phyloP scores from a whole-genome alignment of 2,329 filamentous ascomycete species.

The Alternaria sp. region DNA sequence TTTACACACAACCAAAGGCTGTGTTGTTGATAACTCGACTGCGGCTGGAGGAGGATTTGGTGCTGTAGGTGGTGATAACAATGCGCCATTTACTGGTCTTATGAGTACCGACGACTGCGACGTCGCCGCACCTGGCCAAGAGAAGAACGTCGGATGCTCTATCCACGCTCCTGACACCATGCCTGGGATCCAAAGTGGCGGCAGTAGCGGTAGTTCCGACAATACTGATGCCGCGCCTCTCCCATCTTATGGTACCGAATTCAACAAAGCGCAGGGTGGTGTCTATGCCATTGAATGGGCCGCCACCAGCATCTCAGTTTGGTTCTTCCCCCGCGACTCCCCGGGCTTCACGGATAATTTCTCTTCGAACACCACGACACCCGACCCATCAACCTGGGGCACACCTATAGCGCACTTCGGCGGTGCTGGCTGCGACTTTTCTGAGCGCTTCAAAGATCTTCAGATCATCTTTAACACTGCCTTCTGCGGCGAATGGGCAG shows the following conservation, averaged over 20 bases:
- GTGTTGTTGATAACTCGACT: slow-evolving; percentile 27
- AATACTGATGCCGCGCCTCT: slow-evolving; percentile 10
- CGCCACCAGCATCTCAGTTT: slow-evolving; percentile 47
- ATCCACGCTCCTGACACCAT: slow-evolving; percentile 11
- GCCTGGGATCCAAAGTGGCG: neutral
- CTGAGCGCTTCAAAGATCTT: slow-evolving; percentile 34
- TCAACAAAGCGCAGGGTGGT: slow-evolving; percentile 47
- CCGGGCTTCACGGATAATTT: neutral
- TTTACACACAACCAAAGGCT: slow-evolving; percentile 39
- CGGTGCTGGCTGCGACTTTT: slow-evolving; percentile 55
- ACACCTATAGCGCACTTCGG: slow-evolving; percentile 49
- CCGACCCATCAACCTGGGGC: slow-evolving; percentile 28
- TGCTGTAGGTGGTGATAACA: neutral
- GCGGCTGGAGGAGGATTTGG: neutral
- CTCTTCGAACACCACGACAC: slow-evolving; percentile 4
- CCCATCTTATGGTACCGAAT: slow-evolving; percentile 40
- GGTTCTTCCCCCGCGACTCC: slow-evolving; percentile 47
- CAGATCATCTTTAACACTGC: slow-evolving; percentile 55
- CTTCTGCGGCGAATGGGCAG: slow-evolving; percentile 63
- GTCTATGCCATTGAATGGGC: slow-evolving; percentile 52
- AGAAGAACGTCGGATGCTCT: slow-evolving; percentile 44
- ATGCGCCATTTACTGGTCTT: slow-evolving; percentile 49
- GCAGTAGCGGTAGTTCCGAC: neutral
- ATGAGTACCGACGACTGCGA: slow-evolving; percentile 57
- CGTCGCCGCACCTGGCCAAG: slow-evolving; percentile 34